These are phyloP conservation scores for Penicillium mononematosum DNA, from an alignment of 495 filamentous ascomycete species.

Conservation along the genomic window DNA sequence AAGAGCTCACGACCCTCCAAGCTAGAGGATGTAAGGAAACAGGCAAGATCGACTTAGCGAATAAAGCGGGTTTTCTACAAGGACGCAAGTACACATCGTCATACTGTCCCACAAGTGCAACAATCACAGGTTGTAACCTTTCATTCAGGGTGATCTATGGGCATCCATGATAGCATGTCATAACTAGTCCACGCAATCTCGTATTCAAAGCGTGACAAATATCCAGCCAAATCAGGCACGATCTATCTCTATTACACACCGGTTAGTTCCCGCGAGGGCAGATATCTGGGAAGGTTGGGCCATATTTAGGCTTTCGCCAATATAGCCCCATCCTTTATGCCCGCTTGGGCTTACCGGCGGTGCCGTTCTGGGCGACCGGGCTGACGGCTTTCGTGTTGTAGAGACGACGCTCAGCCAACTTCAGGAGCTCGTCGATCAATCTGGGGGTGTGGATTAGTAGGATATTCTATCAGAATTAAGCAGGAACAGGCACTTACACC, in stretches of 20 bases:
- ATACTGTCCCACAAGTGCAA: background rate
- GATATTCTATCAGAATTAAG: background rate
- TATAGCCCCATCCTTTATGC: conserved; percentile 27
- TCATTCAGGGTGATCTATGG: conserved; percentile 23
- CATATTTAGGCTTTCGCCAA: background rate
- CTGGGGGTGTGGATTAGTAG: conserved; percentile 44
- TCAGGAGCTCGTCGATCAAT: conserved; percentile 85
- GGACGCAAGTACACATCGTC: background rate
- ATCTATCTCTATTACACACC: conserved; percentile 29
- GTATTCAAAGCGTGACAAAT: background rate
- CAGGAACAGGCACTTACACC: conserved; percentile 63
- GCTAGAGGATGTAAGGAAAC: background rate
- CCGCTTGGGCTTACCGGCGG: conserved; percentile 40
- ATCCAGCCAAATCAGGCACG: conserved; percentile 11
- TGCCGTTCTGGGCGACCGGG: conserved; percentile 33
- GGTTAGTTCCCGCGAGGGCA: background rate
- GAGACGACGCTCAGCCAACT: conserved; percentile 70
- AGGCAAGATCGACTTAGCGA: background rate
- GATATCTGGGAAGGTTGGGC: background rate
- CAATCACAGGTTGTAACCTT: background rate
- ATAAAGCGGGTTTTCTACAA: background rate
- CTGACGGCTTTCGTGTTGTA: conserved; percentile 34
- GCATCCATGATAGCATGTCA: conserved; percentile 15
- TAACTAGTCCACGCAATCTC: conserved; percentile 5
- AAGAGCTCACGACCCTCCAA: background rate